Evolutionary conservation across 768 basidiomycete species (phyloP), one percentile per base, ranked within the genome.

Genomic region (Paxillus involutus): DNA sequence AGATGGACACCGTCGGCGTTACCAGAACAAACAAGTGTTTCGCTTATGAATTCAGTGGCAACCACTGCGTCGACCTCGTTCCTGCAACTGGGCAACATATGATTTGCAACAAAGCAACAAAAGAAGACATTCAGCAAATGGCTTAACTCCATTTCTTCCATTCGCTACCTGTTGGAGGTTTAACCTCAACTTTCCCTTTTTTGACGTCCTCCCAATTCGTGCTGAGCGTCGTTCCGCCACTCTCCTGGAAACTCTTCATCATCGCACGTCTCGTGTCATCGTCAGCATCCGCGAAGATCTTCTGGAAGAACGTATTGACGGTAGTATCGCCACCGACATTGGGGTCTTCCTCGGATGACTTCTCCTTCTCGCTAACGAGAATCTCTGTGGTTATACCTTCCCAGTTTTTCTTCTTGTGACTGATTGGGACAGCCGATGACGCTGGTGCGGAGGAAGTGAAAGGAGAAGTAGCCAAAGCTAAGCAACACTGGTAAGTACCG

Each of bases 221-320:
- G 73, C 91, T 94, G 39, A 99, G 76, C 0, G 93, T 88, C 9
- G 97, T 99, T 8, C 97, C 97, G 7, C 94, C 94, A 60, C 91
- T 93, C 76, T 99, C 96, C 56, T 80, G 78, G 70, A 91, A 98
- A 66, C 92, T 95, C 81, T 99, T 99, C 86, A 98, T 85, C 94
- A 99, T 99, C 3, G 97, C 97, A 36, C 86, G 82, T 63, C 79
- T 84, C 13, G 95, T 92, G 63, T 99, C 91, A 0, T 94, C 91
- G 61, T 97, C 94, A 24, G 95, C 90, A 68, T 90, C 91, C 6
- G 81, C 78, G 64, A 89, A 99, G 57, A 99, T 83, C 75, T 91
- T 89, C 66, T 91, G 89, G 83, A 95, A 95, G 75, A 96, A 91
- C 29, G 77, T 64, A 71, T 98, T 96, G 53, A 97, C 80, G 6